A percentile compares a stretch with the other conserved stretches of the same genome.
phyloP scores from a whole-genome alignment of 2,329 filamentous ascomycete species.

The Apiospora kogelbergensis region DNA sequence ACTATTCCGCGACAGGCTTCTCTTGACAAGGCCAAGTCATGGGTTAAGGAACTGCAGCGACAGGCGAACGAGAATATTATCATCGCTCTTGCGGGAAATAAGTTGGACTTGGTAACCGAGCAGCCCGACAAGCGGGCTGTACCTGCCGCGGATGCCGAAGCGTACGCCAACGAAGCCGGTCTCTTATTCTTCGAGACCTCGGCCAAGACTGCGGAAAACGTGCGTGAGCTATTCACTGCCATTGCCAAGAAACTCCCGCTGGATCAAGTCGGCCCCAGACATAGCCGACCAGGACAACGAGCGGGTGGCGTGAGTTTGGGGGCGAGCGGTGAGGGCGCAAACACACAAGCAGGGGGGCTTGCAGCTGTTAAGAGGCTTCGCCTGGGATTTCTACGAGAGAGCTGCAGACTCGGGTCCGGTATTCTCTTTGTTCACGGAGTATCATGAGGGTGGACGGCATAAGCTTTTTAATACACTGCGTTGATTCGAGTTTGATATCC shows the following conservation, averaged over 20 bases:
- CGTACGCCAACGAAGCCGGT: slow-evolving; percentile 89
- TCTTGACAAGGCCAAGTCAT: slow-evolving; percentile 97
- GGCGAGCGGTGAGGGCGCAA: slow-evolving; percentile 50
- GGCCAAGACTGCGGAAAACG: slow-evolving; percentile 95
- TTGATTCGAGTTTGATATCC: slow-evolving; percentile 11
- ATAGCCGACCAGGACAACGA: slow-evolving; percentile 67
- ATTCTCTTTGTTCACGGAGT: slow-evolving; percentile 6
- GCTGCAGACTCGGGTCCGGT: not conserved
- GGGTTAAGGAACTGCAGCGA: slow-evolving; percentile 98
- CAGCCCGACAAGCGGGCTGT: slow-evolving; percentile 96
- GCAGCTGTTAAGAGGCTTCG: slow-evolving; percentile 49
- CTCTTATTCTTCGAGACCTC: slow-evolving; percentile 98
- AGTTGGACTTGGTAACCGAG: slow-evolving; percentile 92
- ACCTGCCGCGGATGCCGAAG: slow-evolving; percentile 83
- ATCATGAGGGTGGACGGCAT: slow-evolving; percentile 7
- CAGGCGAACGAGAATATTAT: slow-evolving; percentile 99
- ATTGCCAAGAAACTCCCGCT: slow-evolving; percentile 97
- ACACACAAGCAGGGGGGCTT: slow-evolving; percentile 56
- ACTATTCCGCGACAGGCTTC: slow-evolving; percentile 68
- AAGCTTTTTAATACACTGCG: slow-evolving; percentile 12
- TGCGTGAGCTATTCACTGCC: slow-evolving; percentile 91
- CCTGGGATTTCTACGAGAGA: not conserved
- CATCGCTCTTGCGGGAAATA: slow-evolving; percentile 96
- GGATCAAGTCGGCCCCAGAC: slow-evolving; percentile 91
- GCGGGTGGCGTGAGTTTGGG: slow-evolving; percentile 55